Evolutionary conservation across 2,329 filamentous ascomycete species (phyloP), one percentile per base, ranked within the genome.

Genomic region (Mariannaea elegans): DNA sequence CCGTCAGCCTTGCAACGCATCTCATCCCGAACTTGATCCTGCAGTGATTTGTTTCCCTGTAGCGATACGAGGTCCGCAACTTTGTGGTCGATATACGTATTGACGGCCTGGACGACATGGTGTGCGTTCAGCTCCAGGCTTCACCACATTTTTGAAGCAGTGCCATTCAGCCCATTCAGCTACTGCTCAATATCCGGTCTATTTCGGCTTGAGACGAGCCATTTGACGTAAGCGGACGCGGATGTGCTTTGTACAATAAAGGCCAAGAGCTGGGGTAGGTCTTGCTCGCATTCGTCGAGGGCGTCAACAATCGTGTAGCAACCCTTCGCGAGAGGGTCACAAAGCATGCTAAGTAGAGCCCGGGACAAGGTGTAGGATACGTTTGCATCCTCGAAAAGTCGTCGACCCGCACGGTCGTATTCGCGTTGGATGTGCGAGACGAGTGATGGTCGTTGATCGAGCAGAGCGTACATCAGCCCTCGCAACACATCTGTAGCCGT

Each of bases 131-230:
- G 42, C 38, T 54, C 32, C 7, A 81, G 74, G 38, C 64, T 63
- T 0, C 81, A 66, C 41, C 57, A 72, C 1, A 62, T 32, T 34
- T 72, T 69, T 14, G 71, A n/a, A 18, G 27, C 21, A 2, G 49
- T 45, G 1, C 51, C 58, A 9, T 8, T 24, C n/a, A n/a, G n/a
- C n/a, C n/a, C n/a, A 27, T 27, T 5, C 7, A 48, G 49, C 7
- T 80, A 67, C 10, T 54, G 19, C 24, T 32, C 82, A 79, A 3
- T 67, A 60, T 2, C 59, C 65, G 70, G 23, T 29, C 59, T 70
- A 46, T 81, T 80, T 13, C 81, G 80, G 59, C 81, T 82, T 0
- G 79, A 79, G 1, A 82, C 62, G 21, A 82, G 59, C 75, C 76
- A 81, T 63, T 80, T 83, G 10, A 77, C 65, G 1, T 59, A 13